Evolutionary conservation across 1,284 basidiomycete species (phyloP).

Genomic region (Apiotrichum laibachii): DNA sequence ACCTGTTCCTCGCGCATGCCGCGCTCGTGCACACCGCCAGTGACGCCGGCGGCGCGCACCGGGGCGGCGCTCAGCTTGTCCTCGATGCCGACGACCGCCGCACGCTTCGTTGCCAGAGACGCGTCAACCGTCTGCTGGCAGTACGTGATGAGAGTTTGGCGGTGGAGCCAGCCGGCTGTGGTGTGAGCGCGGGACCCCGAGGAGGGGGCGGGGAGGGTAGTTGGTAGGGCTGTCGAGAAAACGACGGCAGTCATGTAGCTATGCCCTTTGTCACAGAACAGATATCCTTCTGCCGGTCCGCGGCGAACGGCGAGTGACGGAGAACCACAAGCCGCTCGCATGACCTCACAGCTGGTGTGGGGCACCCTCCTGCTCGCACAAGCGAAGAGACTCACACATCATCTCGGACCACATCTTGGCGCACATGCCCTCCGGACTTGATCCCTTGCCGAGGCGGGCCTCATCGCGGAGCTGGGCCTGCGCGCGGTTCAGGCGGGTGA

Average conservation of each 20-base stretch:
- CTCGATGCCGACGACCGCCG: conserved; percentile 19
- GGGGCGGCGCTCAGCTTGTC: conserved; percentile 18
- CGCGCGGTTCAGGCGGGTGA: conserved; percentile 77
- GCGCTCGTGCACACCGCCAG: conserved; percentile 53
- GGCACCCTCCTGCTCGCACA: too few relatives aligned
- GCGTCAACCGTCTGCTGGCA: conserved; percentile 70
- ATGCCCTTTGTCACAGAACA: too few relatives aligned
- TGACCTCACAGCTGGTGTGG: too few relatives aligned
- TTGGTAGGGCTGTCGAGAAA: neutral
- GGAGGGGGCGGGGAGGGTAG: neutral
- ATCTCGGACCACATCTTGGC: conserved; percentile 75
- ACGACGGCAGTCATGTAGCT: too few relatives aligned
- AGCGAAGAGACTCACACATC: conserved; percentile 67
- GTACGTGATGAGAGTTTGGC: conserved; percentile 73
- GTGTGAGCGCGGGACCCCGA: neutral
- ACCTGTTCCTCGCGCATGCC: conserved; percentile 69
- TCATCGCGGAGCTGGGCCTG: conserved; percentile 72
- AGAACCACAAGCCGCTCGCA: too few relatives aligned
- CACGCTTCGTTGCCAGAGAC: conserved; percentile 62
- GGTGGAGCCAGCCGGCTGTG: conserved; percentile 76
- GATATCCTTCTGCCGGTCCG: too few relatives aligned
- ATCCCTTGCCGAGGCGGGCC: conserved; percentile 36
- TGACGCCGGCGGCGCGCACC: conserved; percentile 5
- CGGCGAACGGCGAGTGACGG: too few relatives aligned
- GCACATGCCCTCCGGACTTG: conserved; percentile 61